Conservation (phyloP, 2,329 filamentous ascomycete species). For the Didymella sp. region DNA sequence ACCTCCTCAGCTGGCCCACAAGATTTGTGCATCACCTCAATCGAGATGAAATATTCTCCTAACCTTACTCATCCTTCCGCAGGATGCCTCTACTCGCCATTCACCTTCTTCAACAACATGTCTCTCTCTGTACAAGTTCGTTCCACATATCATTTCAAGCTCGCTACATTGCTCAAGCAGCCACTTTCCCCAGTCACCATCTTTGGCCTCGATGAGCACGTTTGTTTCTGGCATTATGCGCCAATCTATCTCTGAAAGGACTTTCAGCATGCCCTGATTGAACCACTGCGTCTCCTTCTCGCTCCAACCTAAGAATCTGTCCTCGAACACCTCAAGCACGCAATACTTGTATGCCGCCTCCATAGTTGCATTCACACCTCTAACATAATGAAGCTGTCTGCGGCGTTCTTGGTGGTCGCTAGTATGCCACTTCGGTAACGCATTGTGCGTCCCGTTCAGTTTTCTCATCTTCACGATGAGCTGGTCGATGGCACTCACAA, state of each 20-base stretch:
- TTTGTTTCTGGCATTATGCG: slow-evolving; percentile 1
- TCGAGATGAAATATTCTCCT: neutral
- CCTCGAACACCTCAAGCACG: slow-evolving; percentile 10
- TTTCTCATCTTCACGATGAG: neutral
- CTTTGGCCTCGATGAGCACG: slow-evolving; percentile 15
- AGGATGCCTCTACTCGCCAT: neutral
- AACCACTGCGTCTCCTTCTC: slow-evolving; percentile 21
- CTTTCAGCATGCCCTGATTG: slow-evolving; percentile 21
- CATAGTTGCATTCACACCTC: neutral
- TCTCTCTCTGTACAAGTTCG: neutral
- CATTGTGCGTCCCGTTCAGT: neutral
- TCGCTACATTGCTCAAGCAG: neutral
- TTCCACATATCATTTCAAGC: neutral
- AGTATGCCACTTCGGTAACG: neutral
- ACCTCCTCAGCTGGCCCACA: neutral
- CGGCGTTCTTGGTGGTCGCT: neutral
- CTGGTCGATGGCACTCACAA: neutral
- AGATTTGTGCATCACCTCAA: neutral
- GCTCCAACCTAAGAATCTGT: slow-evolving; percentile 15
- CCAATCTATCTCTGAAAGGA: neutral
- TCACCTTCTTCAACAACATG: neutral
- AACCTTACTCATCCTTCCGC: neutral
- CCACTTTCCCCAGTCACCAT: slow-evolving; percentile 21
- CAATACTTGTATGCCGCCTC: slow-evolving; percentile 10
- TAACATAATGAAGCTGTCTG: neutral